A percentile compares a stretch with the other conserved stretches of the same genome.
Conservation (phyloP, 2,329 filamentous ascomycete genomes). For the Seiridium cupressi region DNA sequence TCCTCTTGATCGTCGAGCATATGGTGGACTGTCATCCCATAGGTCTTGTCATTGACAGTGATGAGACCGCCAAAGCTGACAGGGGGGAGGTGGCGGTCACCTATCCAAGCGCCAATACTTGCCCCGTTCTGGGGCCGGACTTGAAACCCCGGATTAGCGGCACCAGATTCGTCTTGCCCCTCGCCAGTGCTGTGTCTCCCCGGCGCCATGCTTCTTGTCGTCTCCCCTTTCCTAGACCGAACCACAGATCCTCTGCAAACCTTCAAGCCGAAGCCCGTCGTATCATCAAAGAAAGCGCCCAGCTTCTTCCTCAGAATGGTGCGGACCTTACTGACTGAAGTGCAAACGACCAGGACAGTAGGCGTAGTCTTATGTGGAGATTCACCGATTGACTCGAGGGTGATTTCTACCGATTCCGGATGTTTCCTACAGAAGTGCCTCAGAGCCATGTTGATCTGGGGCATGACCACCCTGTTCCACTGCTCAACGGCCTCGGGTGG, state of each 20-base stretch:
- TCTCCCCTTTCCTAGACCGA: conserved; percentile 50
- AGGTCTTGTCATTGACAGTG: conserved; percentile 77
- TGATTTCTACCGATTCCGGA: conserved; percentile 75
- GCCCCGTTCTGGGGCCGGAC: conserved; percentile 78
- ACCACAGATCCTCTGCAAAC: conserved; percentile 69
- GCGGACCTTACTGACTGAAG: conserved; percentile 70
- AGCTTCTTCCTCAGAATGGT: conserved; percentile 69
- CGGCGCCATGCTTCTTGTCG: conserved; percentile 36
- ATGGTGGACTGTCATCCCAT: conserved; percentile 96
- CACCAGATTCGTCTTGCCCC: conserved; percentile 38
- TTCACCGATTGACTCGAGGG: conserved; percentile 72
- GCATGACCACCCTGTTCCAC: conserved; percentile 71
- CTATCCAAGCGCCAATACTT: conserved; percentile 88
- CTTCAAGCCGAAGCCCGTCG: conserved; percentile 62
- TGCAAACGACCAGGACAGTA: conserved; percentile 76
- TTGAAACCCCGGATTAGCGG: conserved; percentile 75
- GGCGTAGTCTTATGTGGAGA: conserved; percentile 64
- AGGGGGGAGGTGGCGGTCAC: conserved; percentile 81
- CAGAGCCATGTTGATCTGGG: conserved; percentile 69
- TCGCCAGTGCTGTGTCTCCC: conserved; percentile 17
- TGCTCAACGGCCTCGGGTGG: conserved; percentile 63
- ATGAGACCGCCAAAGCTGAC: conserved; percentile 90
- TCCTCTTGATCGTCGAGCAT: conserved; percentile 75
- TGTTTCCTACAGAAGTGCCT: conserved; percentile 71
- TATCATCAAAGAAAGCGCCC: conserved; percentile 61